Conservation (phyloP, 169 alveolate genomes). For the Theileria annulata region DNA sequence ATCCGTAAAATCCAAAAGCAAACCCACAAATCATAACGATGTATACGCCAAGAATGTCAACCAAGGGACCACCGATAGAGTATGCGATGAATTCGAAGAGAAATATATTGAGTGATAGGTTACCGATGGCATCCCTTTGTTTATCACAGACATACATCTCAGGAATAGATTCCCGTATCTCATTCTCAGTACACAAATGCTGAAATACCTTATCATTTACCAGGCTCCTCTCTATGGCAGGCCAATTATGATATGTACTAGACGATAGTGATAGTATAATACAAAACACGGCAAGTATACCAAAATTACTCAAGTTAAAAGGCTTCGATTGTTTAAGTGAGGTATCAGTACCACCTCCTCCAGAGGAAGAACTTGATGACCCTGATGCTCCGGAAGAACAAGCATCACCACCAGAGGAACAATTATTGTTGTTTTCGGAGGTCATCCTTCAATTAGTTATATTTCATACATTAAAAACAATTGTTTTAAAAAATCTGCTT, state of each 20-base stretch:
- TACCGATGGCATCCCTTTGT: constrained; percentile 48
- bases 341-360: no score
- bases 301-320: constrained; percentile 29
- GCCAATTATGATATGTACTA: constrained; percentile 65
- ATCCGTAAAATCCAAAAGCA: constrained; percentile 30
- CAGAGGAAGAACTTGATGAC: no score
- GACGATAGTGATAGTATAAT: constrained; percentile 43
- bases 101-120: constrained; percentile 27
- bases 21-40: constrained; percentile 24
- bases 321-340: constrained; percentile 31
- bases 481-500: no score
- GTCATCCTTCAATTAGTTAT: neutral
- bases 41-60: constrained; percentile 37
- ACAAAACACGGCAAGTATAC: constrained; percentile 32
- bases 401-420: no score
- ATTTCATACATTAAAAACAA: neutral
- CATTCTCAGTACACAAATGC: constrained; percentile 42
- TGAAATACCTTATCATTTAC: constrained; percentile 27
- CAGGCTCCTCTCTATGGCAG: constrained; percentile 49
- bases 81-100: constrained; percentile 36
- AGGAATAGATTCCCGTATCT: constrained; percentile 21
- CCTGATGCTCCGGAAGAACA: no score
- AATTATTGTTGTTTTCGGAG: no score
- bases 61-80: constrained; percentile 44
- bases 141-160: constrained; percentile 46